These are phyloP conservation scores for Coemansia sp. DNA, from an alignment of 192 early-diverging fungal genomes.

Conservation along the genomic window DNA sequence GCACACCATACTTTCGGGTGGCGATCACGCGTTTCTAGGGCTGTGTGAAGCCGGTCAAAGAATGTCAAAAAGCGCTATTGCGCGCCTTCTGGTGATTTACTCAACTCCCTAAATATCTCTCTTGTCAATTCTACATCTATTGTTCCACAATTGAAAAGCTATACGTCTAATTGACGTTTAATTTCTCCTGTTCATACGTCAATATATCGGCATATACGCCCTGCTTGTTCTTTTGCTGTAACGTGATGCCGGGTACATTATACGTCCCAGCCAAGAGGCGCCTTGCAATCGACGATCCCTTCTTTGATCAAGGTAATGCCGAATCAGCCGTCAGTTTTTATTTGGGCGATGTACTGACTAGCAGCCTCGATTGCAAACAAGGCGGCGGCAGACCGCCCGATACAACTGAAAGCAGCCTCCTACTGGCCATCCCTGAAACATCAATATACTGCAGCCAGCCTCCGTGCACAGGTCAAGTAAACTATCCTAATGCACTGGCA, in stretches of 20 bases:
- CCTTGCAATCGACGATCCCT: conserved; percentile 27
- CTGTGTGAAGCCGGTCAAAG: too few relatives aligned
- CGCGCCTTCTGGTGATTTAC: too few relatives aligned
- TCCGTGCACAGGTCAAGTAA: conserved; percentile 33
- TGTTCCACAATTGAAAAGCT: too few relatives aligned
- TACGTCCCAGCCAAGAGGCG: conserved; percentile 47
- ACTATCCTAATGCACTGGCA: conserved; percentile 17
- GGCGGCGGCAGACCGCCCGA: not conserved
- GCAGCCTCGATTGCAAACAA: not conserved
- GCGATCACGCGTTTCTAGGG: too few relatives aligned
- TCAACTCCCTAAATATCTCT: too few relatives aligned
- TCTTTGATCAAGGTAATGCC: conserved; percentile 42
- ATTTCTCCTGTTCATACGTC: too few relatives aligned
- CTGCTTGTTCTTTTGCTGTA: not conserved
- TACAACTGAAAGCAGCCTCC: not conserved
- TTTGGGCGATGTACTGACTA: not conserved
- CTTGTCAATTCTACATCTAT: too few relatives aligned
- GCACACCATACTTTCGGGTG: too few relatives aligned
- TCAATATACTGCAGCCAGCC: conserved; percentile 10
- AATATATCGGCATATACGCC: not conserved
- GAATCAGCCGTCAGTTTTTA: conserved; percentile 19
- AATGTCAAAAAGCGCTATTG: too few relatives aligned
- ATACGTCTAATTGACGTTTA: too few relatives aligned
- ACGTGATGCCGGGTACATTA: conserved; percentile 16
- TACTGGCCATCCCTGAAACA: not conserved